Conservation (phyloP, 176 grass and related monocot species). For the Tillandsia fasciculata region DNA sequence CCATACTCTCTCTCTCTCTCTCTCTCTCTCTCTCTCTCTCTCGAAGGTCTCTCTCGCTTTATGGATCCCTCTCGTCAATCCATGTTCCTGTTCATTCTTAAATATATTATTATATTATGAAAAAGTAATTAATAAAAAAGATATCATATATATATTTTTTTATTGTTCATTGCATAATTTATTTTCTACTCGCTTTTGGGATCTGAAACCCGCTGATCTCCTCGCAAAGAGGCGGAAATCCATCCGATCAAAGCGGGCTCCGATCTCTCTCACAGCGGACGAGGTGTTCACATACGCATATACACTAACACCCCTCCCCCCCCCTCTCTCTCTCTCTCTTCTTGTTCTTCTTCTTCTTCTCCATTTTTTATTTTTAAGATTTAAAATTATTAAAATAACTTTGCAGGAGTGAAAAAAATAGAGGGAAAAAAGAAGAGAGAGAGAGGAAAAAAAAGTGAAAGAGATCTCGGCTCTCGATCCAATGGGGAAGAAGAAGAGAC, state of each 20-base stretch:
- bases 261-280: not conserved
- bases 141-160: not conserved
- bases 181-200: not conserved
- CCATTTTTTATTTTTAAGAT: no score
- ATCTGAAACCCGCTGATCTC: slow-evolving; percentile 15
- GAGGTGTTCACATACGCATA: not conserved
- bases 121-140: no score
- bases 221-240: slow-evolving; percentile 16
- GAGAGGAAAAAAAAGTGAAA: no score
- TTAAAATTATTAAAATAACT: no score
- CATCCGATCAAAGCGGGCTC: slow-evolving; percentile 12
- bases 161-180: not conserved
- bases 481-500: not conserved
- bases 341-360: no score
- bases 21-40: not conserved
- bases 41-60: not conserved
- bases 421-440: no score
- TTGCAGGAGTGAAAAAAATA: no score
- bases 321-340: not conserved
- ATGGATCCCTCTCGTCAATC: not conserved
- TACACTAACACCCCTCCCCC: not conserved
- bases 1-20: not conserved
- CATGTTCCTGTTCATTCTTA: no score
- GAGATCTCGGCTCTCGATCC: not conserved
- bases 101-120: no score